These are phyloP conservation scores for Kodamaea fungicola DNA, from an alignment of 1,139 yeast species.

Conservation along the genomic window DNA sequence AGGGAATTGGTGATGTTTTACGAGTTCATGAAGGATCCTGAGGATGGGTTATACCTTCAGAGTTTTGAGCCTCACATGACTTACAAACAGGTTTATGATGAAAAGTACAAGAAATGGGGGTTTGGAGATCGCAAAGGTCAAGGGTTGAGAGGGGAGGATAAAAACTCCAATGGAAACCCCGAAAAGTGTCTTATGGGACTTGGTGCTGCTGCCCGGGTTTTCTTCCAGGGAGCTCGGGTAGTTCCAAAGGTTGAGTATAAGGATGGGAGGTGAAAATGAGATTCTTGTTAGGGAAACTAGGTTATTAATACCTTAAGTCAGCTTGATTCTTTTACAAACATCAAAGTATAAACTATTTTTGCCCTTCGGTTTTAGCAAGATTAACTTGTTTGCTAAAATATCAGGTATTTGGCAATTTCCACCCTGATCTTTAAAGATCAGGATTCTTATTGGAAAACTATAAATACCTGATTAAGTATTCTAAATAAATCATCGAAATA, in stretches of 20 bases:
- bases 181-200: constrained; percentile 60
- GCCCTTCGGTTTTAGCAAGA: no score
- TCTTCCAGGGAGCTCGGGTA: constrained; percentile 66
- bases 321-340: no score
- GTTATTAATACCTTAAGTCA: no score
- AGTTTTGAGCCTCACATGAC: constrained; percentile 60
- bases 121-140: constrained; percentile 57
- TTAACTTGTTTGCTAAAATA: no score
- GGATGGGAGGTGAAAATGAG: not conserved
- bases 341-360: no score
- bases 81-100: constrained; percentile 46
- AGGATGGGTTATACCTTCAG: constrained; percentile 60
- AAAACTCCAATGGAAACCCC: constrained; percentile 36
- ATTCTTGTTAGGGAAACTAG: no score
- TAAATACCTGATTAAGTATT: no score
- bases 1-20: constrained; percentile 54
- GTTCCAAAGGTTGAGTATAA: constrained; percentile 10
- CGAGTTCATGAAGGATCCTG: constrained; percentile 55
- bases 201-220: constrained; percentile 66
- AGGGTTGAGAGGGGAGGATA: constrained; percentile 48
- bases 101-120: constrained; percentile 41
- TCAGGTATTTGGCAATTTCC: no score
- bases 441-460: no score
- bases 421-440: no score
- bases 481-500: no score